Percentiles rank a stretch among this genome's conserved stretches.
Evolutionary conservation across 768 basidiomycete genomes (phyloP).

Genomic region (Russula earlei): DNA sequence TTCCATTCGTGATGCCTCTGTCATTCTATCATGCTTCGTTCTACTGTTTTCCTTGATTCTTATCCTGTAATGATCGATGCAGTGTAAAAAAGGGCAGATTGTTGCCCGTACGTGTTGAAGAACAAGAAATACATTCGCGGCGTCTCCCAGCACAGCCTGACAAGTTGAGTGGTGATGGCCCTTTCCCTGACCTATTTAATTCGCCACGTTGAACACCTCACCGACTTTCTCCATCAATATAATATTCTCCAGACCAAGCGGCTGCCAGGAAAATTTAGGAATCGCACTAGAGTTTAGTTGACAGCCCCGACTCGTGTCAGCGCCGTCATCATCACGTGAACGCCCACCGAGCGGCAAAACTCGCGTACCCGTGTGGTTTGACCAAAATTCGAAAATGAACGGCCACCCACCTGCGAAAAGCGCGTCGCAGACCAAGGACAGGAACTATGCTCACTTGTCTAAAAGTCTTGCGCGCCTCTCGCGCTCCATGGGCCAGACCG

Average conservation of each 20-base stretch:
- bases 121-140: neutral
- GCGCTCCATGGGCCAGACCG: slow-evolving; percentile 58
- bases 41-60: slow-evolving; percentile 4
- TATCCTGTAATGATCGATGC: slow-evolving; percentile 11
- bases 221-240: neutral
- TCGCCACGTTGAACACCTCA: neutral
- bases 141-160: neutral
- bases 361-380: neutral
- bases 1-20: neutral
- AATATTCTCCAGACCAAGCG: neutral
- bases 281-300: slow-evolving; percentile 1
- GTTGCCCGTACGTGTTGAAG: slow-evolving; percentile 4
- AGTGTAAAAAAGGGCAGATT: slow-evolving; percentile 10
- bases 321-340: slow-evolving; percentile 9
- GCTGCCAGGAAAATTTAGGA: neutral
- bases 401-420: slow-evolving; percentile 36
- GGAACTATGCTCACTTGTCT: slow-evolving; percentile 71
- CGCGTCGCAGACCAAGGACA: slow-evolving; percentile 70
- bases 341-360: neutral
- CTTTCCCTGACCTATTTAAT: neutral
- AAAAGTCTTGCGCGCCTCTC: slow-evolving; percentile 59
- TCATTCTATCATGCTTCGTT: slow-evolving; percentile 1
- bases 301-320: neutral
- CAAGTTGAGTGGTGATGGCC: neutral
- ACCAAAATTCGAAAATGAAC: slow-evolving; percentile 15